A percentile compares a stretch with the other conserved stretches of the same genome.
These are phyloP conservation scores for Fusarium sp. DNA, from an alignment of 2,329 filamentous ascomycete species.

Conservation along the genomic window DNA sequence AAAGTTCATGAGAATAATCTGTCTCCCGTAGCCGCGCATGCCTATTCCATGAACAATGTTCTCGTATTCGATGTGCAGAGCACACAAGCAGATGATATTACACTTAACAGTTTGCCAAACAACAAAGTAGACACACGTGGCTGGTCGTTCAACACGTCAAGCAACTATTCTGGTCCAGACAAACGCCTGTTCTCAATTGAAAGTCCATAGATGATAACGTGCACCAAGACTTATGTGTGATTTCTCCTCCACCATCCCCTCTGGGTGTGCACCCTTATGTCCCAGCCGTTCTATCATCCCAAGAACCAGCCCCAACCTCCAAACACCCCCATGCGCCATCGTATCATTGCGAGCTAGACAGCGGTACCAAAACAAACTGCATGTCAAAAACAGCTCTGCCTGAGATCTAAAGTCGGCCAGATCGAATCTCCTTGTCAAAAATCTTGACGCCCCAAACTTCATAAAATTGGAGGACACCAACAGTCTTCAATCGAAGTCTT, in stretches of 20 bases:
- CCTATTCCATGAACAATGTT: not conserved
- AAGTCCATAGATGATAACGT: slow-evolving; percentile 8
- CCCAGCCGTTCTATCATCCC: slow-evolving; percentile 13
- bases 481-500: slow-evolving; percentile 52
- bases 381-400: not conserved
- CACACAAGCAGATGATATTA: not conserved
- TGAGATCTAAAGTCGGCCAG: slow-evolving; percentile 45
- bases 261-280: not conserved
- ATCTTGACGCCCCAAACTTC: slow-evolving; percentile 63
- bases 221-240: slow-evolving; percentile 8
- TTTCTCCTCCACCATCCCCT: not conserved
- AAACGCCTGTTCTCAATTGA: not conserved
- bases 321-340: slow-evolving; percentile 21
- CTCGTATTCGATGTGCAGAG: not conserved
- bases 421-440: slow-evolving; percentile 68
- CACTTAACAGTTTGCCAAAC: not conserved
- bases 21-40: not conserved
- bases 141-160: not conserved
- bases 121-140: not conserved
- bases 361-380: slow-evolving; percentile 14
- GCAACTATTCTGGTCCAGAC: not conserved
- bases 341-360: not conserved
- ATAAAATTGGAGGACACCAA: slow-evolving; percentile 54
- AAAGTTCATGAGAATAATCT: not conserved
- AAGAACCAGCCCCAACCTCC: not conserved